Conservation (phyloP, 805 yeast genomes). For the Suhomyces sp. region DNA sequence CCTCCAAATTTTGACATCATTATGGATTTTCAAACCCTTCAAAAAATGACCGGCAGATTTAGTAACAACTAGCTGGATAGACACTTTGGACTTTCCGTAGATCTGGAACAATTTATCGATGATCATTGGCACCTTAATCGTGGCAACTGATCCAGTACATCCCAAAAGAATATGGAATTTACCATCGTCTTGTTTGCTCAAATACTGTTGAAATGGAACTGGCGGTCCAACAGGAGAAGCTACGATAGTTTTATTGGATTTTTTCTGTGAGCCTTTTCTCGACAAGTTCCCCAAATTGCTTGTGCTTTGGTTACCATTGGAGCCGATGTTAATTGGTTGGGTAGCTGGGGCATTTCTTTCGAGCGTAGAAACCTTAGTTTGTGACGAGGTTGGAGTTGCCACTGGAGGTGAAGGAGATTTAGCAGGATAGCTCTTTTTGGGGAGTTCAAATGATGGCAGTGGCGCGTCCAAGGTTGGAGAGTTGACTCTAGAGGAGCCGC, state of each 20-base stretch:
- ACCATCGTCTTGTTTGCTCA: constrained; percentile 72
- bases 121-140: constrained; percentile 86
- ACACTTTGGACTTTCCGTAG: constrained; percentile 65
- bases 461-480: constrained; percentile 19
- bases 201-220: constrained; percentile 70
- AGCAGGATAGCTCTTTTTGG: constrained; percentile 6
- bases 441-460: neutral
- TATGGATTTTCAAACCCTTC: constrained; percentile 57
- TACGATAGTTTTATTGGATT: constrained; percentile 50
- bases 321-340: constrained; percentile 20
- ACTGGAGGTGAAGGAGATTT: constrained; percentile 5
- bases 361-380: constrained; percentile 5
- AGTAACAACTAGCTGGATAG: constrained; percentile 83
- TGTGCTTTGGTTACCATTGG: neutral
- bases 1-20: constrained; percentile 83
- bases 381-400: neutral
- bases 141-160: constrained; percentile 95
- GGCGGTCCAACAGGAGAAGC: constrained; percentile 60
- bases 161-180: constrained; percentile 87
- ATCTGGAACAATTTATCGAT: constrained; percentile 81
- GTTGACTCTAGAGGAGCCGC: constrained; percentile 13
- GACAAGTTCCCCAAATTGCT: constrained; percentile 6
- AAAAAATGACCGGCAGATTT: constrained; percentile 72
- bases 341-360: neutral
- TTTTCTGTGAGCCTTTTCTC: constrained; percentile 27